These are phyloP conservation scores for Fusarium anguioides DNA, from an alignment of 2,329 filamentous ascomycete genomes.

Conservation along the genomic window DNA sequence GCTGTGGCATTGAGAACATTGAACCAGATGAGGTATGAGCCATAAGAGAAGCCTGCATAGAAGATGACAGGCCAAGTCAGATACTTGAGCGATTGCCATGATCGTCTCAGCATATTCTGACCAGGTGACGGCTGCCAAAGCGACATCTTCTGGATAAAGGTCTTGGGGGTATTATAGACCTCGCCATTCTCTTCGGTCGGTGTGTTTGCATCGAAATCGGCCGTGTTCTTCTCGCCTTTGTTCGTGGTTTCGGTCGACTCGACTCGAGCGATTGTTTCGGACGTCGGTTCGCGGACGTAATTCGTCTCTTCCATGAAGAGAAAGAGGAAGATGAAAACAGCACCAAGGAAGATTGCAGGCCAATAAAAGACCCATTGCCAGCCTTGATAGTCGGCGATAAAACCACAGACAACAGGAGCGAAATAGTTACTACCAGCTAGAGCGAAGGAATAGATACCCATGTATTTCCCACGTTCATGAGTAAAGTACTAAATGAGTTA, in stretches of 20 bases:
- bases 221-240: neutral
- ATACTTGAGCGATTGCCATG: constrained; percentile 51
- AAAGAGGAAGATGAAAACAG: neutral
- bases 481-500: constrained; percentile 45
- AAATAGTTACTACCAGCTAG: constrained; percentile 56
- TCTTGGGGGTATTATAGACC: constrained; percentile 46
- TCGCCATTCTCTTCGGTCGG: constrained; percentile 15
- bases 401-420: constrained; percentile 57
- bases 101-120: constrained; percentile 49
- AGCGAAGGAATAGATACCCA: constrained; percentile 54
- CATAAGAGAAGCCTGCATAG: constrained; percentile 56
- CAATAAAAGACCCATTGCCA: constrained; percentile 57
- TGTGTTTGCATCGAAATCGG: neutral
- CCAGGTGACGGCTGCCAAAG: constrained; percentile 52
- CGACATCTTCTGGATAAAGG: constrained; percentile 56
- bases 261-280: neutral
- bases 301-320: constrained; percentile 7
- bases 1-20: constrained; percentile 57
- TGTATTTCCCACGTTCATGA: constrained; percentile 57
- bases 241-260: neutral
- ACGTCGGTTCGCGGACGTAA: constrained; percentile 41
- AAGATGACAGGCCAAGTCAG: constrained; percentile 57
- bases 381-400: constrained; percentile 55
- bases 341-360: neutral
- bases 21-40: constrained; percentile 56